Base-by-base conservation (phyloP, 768 basidiomycete species). In the Lactarius deliciosus region DNA sequence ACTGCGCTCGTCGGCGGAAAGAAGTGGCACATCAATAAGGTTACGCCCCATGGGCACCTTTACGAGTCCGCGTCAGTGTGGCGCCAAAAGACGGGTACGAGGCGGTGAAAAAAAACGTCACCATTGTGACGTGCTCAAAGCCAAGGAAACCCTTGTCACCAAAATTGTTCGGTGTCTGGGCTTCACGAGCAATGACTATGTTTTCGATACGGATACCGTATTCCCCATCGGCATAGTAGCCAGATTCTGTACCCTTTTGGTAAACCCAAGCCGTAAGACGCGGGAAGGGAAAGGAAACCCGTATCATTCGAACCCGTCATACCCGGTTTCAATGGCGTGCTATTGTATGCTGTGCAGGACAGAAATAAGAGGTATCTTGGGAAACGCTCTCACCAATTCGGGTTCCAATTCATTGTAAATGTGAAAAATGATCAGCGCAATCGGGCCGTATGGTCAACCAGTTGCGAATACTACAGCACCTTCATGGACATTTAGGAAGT, bases 191-290 rank as follows among this genome's bases (percentile, higher is more conserved):
- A 22, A 96, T 79, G 25, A 95, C 86, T 53, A 98, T 83, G 75
- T 86, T 94, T 78, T 99, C 96, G 71, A 96, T 92, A 5, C 97
- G 88, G 72, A 98, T 94, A 2, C 96, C 96, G 72, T 89, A 98
- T 55, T 82, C 79, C 2, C 95, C 96, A 71, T 98, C 95, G 9
- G 86, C 87, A 74, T 97, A 97, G 75, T 90, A 96, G 10, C 95
- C 94, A 1, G 95, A 95, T 70, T 96, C 95, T 86, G 69, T 34
- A 3, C 30, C 22, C 40, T 30, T 58, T n/a, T n/a, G 16, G 20
- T 45, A 16, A 54, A 53, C 13, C 4, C 2, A 5, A 2, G 62
- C 20, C 18, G 5, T 22, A 25, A 43, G 18, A 22, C 50, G 22
- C 13, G n/a, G 13, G 28, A 30, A 30, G 28, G 8, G 18, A 18